A percentile compares a stretch with the other conserved stretches of the same genome.
Conservation (phyloP, 768 basidiomycete species). For the Boletus sp. region DNA sequence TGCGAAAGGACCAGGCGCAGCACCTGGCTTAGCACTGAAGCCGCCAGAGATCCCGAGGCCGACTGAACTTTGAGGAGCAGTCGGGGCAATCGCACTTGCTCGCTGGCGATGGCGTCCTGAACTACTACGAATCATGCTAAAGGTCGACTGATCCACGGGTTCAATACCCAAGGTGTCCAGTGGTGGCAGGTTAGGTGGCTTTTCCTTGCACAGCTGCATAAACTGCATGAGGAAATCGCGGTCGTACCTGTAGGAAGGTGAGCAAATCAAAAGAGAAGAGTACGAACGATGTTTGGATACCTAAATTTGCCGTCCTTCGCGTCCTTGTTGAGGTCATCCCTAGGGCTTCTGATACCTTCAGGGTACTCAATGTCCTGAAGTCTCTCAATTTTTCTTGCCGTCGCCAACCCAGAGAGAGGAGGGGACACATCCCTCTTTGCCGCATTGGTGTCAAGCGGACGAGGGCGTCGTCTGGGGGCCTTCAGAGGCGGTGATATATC, state of each 20-base stretch:
- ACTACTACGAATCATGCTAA: conserved; percentile 55
- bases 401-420: conserved; percentile 61
- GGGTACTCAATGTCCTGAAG: conserved; percentile 78
- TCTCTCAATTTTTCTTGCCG: conserved; percentile 84
- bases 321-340: conserved; percentile 78
- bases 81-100: conserved; percentile 40
- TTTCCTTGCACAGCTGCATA: conserved; percentile 94
- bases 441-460: conserved; percentile 64
- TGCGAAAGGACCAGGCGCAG: conserved; percentile 31
- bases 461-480: conserved; percentile 53
- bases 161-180: conserved; percentile 91
- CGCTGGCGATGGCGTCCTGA: conserved; percentile 59
- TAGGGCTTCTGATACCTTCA: conserved; percentile 77
- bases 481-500: conserved; percentile 48
- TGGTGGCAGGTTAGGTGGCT: conserved; percentile 86
- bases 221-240: conserved; percentile 98
- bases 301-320: conserved; percentile 88
- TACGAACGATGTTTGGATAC: conserved; percentile 36
- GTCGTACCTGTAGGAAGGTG: conserved; percentile 68
- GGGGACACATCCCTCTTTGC: conserved; percentile 40
- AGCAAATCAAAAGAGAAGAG: conserved; percentile 3
- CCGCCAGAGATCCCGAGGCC: conserved; percentile 40
- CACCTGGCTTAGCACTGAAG: conserved; percentile 32
- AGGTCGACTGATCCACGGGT: conserved; percentile 56
- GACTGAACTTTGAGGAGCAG: conserved; percentile 47